phyloP scores from a whole-genome alignment of 257 asterid genomes.

The Petunia axillaris region DNA sequence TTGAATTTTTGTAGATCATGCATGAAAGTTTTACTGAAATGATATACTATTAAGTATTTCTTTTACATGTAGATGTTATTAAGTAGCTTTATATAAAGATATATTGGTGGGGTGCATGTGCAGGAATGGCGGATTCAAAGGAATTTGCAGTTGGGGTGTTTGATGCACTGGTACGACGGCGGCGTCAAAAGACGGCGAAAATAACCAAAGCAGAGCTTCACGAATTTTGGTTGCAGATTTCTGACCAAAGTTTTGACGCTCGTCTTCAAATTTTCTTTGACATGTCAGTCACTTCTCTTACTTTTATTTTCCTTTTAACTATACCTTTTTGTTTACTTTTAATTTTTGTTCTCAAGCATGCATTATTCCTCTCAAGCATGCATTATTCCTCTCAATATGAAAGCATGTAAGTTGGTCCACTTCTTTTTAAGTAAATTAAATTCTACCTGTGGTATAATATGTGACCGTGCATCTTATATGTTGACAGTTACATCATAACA shows the following conservation, averaged over 20 bases:
- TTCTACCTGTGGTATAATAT: not conserved
- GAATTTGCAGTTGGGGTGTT: conserved; percentile 87
- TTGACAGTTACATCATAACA: not conserved
- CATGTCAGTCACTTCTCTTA: conserved; percentile 49
- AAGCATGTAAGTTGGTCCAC: conserved; percentile 21
- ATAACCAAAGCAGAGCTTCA: conserved; percentile 79
- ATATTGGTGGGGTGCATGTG: not conserved
- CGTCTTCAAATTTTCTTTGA: conserved; percentile 96
- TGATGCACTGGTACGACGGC: conserved; percentile 76
- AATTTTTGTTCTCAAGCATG: not conserved
- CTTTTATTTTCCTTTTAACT: not conserved
- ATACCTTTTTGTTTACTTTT: not conserved
- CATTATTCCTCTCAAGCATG: conserved; percentile 1
- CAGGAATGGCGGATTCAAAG: conserved; percentile 90
- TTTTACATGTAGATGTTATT: no score
- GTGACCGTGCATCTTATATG: not conserved
- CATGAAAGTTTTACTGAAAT: conserved; percentile 3
- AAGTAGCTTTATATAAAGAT: not conserved
- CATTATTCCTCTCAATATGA: not conserved
- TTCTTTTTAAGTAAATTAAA: conserved; percentile 2
- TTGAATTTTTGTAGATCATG: not conserved
- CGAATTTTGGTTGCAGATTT: conserved; percentile 84
- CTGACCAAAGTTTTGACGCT: conserved; percentile 88
- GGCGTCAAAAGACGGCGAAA: conserved; percentile 58
- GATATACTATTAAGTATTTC: not conserved